Evolutionary conservation across 768 basidiomycete species (phyloP), one percentile per base, ranked within the genome.

Genomic region (Hygrophorus russula): DNA sequence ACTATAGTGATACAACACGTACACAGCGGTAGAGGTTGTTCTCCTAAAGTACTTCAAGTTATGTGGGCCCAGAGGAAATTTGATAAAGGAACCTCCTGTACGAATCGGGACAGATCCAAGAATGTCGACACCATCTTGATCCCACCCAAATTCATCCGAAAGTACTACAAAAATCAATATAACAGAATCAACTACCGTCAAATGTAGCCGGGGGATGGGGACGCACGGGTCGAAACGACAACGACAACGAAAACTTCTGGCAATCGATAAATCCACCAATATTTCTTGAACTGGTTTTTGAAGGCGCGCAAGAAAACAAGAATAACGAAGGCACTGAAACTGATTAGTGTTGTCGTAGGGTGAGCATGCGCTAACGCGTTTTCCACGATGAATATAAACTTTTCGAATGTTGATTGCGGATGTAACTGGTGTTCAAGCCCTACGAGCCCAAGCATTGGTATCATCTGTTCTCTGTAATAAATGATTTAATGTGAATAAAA

Each of bases 171-270:
- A 41, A 2, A 8, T 45, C 5, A 36, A 20, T 40, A 20, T 7
- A 15, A n/a, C n/a, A n/a, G n/a, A n/a, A n/a, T n/a, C 33, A 14
- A 31, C 12, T 9, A 28, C 30, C 15, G 17, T 17, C 31, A 13
- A 18, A 28, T 15, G 7, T n/a, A 42, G n/a, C 32, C 17, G 29
- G 6, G n/a, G 30, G 38, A 5, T 1, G 31, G 7, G 14, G 31
- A 64, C 80, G 53, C 56, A 94, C 91, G 51, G 2, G 91, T 98
- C 0, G 89, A 84, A 2, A 75, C 59, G 2, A 89, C 74, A 2
- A 97, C 93, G 17, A 90, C 80, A 5, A 97, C 56, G 28, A 99
- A 69, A 11, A 99, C 91, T 60, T 98, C 93, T 0, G 93, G 94
- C 6, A 98, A 53, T 12, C 81, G 82, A 51, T 82, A 80, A 36